Evolutionary conservation across 2,329 filamentous ascomycete genomes (phyloP), one percentile per base, ranked within the genome.

Genomic region (Macrophomina tecta): DNA sequence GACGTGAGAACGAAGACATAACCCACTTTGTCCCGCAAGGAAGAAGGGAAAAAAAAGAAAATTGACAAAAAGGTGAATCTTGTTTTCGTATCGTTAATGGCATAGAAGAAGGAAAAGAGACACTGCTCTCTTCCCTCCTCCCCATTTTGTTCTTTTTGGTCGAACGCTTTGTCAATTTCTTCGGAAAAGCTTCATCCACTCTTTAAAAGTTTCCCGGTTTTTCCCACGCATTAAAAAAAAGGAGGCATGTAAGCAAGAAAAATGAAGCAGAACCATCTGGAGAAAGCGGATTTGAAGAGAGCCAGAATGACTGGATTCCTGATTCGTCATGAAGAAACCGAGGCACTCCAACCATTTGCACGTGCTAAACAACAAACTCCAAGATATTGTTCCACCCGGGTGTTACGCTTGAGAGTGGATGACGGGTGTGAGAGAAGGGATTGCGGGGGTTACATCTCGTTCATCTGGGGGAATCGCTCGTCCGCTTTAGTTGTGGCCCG

Each of bases 401-500:
- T 56, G 63, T 45, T 34, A 65, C 38, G 51, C 40, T 56, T 55
- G 63, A 65, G 63, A 65, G 58, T 34, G 40, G 45, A 34, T 62
- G 30, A 45, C 42, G 42, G 49, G 49, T 9, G 36, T 60, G 53
- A 66, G 64, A 49, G 30, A 56, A 53, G 46, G 63, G 32, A 30
- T 52, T 53, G 53, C 42, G 46, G 40, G 46, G 64, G 53, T 61
- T 55, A 56, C 63, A 65, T 65, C 42, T 45, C 53, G 52, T 65
- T 65, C 28, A 64, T 45, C 23, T 30, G 42, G 52, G 62, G 63
- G 51, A 65, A 65, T 65, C 63, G 63, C 49, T 53, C 56, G 58
- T 62, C 56, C 63, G 63, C 63, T 64, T 23, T 64, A 67, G 60
- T 67, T 67, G 66, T 67, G 66, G 66, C 66, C 66, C 58, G 66